phyloP scores from a whole-genome alignment of 2,329 filamentous ascomycete species.

The Helicocarpus griseus region DNA sequence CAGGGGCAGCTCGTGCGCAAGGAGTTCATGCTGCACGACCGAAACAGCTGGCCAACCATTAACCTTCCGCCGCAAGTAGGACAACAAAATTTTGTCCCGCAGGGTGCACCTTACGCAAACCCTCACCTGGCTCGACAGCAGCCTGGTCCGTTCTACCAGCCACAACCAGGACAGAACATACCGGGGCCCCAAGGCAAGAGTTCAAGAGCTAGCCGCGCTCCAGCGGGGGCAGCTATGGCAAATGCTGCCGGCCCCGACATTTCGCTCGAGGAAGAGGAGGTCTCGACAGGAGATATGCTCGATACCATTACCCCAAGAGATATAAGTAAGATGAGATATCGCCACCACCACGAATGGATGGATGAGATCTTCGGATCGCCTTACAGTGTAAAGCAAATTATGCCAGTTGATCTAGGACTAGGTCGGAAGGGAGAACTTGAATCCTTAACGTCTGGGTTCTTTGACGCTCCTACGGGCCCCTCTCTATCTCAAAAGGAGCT shows the following conservation, averaged over 20 bases:
- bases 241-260: slow-evolving; percentile 36
- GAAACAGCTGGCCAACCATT: slow-evolving; percentile 81
- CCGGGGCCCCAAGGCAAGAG: slow-evolving; percentile 22
- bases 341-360: slow-evolving; percentile 98
- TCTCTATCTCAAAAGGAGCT: slow-evolving; percentile 18
- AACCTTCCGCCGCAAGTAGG: slow-evolving; percentile 51
- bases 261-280: slow-evolving; percentile 75
- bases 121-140: slow-evolving; percentile 28
- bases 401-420: slow-evolving; percentile 75
- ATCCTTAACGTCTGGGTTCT: slow-evolving; percentile 72
- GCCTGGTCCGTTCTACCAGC: slow-evolving; percentile 21
- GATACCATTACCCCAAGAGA: slow-evolving; percentile 84
- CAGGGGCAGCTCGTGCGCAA: slow-evolving; percentile 79
- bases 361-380: slow-evolving; percentile 91
- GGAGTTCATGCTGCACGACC: slow-evolving; percentile 89
- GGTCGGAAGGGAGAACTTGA: slow-evolving; percentile 77
- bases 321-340: slow-evolving; percentile 76
- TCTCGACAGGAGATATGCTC: slow-evolving; percentile 75
- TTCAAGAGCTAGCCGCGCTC: slow-evolving; percentile 36
- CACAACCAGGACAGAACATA: slow-evolving; percentile 19
- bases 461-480: slow-evolving; percentile 48
- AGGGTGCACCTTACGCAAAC: slow-evolving; percentile 33
- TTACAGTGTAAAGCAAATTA: slow-evolving; percentile 75
- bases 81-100: slow-evolving; percentile 44
- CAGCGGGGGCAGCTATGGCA: slow-evolving; percentile 25